phyloP scores from a whole-genome alignment of 306 rosid genomes.

The Myrica gale region DNA sequence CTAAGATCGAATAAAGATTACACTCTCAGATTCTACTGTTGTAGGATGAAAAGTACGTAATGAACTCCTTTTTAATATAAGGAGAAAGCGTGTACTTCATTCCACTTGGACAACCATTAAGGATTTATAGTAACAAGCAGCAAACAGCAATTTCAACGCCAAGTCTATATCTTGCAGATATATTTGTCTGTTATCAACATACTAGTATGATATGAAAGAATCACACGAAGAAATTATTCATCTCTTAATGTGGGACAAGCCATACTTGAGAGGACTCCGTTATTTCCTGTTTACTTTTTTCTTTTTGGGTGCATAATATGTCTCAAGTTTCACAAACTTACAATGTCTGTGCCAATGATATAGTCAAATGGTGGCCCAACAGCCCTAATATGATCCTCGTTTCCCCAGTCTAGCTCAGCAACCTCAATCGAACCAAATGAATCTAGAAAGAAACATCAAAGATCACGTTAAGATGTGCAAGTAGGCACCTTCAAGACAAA shows the following conservation, averaged over 20 bases:
- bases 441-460: slow-evolving; percentile 45
- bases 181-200: neutral
- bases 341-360: slow-evolving; percentile 91
- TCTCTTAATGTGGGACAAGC: neutral
- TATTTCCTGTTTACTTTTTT: neutral
- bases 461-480: slow-evolving; percentile 26
- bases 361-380: slow-evolving; percentile 87
- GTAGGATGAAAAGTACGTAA: neutral
- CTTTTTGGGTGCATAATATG: neutral
- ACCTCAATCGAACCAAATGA: slow-evolving; percentile 80
- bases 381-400: slow-evolving; percentile 67
- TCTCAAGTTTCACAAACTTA: slow-evolving; percentile 35
- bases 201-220: neutral
- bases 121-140: neutral
- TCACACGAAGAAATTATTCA: neutral
- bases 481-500: slow-evolving; percentile 12
- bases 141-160: neutral
- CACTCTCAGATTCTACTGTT: neutral
- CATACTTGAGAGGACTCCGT: neutral
- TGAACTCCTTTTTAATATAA: neutral
- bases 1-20: neutral
- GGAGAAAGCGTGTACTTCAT: neutral
- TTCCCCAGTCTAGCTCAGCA: slow-evolving; percentile 87
- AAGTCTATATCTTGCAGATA: neutral
- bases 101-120: neutral